Evolutionary conservation across 257 asterid genomes (phyloP), one percentile per base, ranked within the genome.

Genomic region (Paulownia fortunei): DNA sequence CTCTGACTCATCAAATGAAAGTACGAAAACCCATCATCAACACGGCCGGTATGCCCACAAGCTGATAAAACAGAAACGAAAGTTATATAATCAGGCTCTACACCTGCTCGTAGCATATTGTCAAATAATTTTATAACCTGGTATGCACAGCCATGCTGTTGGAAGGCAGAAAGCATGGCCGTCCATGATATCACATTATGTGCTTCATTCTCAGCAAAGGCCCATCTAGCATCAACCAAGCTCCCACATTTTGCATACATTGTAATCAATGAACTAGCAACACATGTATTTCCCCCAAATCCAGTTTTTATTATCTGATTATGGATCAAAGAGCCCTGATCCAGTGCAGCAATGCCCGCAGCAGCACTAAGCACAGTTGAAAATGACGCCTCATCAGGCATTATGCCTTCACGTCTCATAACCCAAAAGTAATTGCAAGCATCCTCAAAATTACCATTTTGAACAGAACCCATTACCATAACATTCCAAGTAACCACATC

Each of bases 171-270:
- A 32, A 89, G 80, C 82, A 83, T 85, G 58, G 88, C 78, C 0
- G 88, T 86, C 89, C 91, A 86, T n/a, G 87, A 79, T 51, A 87
- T 85, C 51, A 86, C 91, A 46, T 81, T 85, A 32, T 74, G 76
- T 16, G 58, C 80, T 54, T 76, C 68, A 23, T 39, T 74, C 74
- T 81, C 83, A 8, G 79, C 63, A 72, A 86, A 88, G n/a, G 79
- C 87, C 59, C 54, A 66, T 34, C 69, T 73, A 72, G 89, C 80
- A 69, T 82, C 87, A 34, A 49, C 39, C 72, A 89, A 78, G 85
- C 89, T 82, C 46, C 91, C 93, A 74, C 91, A 87, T 80, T 83
- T 87, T 46, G 88, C 83, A 59, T 87, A 87, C 88, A 85, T 79
- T 8, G 89, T 76, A 32, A 82, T 72, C 75, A 85, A 74, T 44